Percentiles rank a stretch among this genome's conserved stretches.
These are phyloP conservation scores for Trichoderma sp. DNA, from an alignment of 2,329 filamentous ascomycete genomes.

Conservation along the genomic window DNA sequence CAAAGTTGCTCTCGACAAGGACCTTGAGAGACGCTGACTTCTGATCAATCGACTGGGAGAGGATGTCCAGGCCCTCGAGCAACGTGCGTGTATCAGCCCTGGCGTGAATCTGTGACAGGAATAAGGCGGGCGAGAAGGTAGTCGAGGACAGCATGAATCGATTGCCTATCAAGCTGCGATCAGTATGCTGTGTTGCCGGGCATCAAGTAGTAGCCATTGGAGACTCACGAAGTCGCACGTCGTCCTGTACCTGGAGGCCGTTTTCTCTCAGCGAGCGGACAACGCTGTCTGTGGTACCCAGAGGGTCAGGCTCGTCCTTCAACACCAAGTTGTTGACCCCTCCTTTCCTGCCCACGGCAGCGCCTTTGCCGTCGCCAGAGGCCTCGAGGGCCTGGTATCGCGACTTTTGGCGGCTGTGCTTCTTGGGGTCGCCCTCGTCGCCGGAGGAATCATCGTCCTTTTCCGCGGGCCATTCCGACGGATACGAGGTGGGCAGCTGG, in stretches of 20 bases:
- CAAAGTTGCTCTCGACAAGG: conserved; percentile 96
- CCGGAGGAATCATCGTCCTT: conserved; percentile 69
- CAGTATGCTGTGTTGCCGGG: conserved; percentile 23
- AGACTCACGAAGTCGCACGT: conserved; percentile 69
- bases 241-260: conserved; percentile 82
- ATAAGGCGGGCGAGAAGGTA: conserved; percentile 88
- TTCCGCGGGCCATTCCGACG: conserved; percentile 82
- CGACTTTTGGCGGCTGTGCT: conserved; percentile 65
- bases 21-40: conserved; percentile 97
- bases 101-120: conserved; percentile 89
- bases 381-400: conserved; percentile 83
- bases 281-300: conserved; percentile 87
- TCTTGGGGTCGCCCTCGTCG: conserved; percentile 51
- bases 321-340: conserved; percentile 73
- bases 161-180: conserved; percentile 60
- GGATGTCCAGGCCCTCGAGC: conserved; percentile 77
- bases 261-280: conserved; percentile 74
- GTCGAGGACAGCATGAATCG: conserved; percentile 95
- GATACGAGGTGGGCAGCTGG: conserved; percentile 76
- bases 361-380: conserved; percentile 66
- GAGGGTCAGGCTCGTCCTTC: conserved; percentile 87
- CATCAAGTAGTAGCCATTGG: background rate
- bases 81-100: conserved; percentile 80
- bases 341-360: conserved; percentile 68
- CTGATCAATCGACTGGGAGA: conserved; percentile 92